Conservation (phyloP, 768 basidiomycete species). For the Nidula microcarpa region DNA sequence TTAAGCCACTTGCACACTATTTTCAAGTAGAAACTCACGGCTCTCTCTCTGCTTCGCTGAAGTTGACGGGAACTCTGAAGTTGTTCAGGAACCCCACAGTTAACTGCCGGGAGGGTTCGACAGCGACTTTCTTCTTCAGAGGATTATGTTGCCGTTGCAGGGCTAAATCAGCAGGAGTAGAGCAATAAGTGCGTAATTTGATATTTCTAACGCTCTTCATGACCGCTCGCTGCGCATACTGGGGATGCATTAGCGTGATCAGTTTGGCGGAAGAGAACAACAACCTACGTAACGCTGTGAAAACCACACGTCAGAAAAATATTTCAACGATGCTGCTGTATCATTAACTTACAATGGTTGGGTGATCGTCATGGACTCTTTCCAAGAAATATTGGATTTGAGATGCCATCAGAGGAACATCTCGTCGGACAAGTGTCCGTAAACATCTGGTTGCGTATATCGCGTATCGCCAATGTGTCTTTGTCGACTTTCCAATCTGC, state of each 20-base stretch:
- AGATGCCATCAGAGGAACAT: conserved; percentile 43
- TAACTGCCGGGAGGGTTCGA: conserved; percentile 47
- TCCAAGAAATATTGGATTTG: conserved; percentile 59
- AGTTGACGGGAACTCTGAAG: conserved; percentile 50
- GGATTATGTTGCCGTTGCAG: conserved; percentile 66
- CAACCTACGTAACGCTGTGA: conserved; percentile 55
- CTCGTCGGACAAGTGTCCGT: conserved; percentile 65
- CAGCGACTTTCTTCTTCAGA: conserved; percentile 46
- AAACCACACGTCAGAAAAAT: background rate
- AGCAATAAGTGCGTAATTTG: conserved; percentile 75
- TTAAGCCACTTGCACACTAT: too few species aligned
- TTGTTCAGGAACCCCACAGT: conserved; percentile 53
- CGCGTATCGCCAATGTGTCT: conserved; percentile 79
- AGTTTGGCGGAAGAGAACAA: background rate
- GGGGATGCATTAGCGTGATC: conserved; percentile 1
- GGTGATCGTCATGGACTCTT: conserved; percentile 60
- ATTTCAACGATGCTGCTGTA: background rate
- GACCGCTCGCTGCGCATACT: conserved; percentile 73
- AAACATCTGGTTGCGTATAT: conserved; percentile 69
- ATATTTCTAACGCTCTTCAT: conserved; percentile 77
- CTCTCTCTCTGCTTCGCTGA: conserved; percentile 22
- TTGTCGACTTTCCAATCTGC: conserved; percentile 52
- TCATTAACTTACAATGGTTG: conserved; percentile 53
- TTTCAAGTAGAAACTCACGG: conserved; percentile 38
- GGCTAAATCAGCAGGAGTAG: conserved; percentile 52